These are phyloP conservation scores for Albatrellus ellisii DNA, from an alignment of 768 basidiomycete species.

Conservation along the genomic window DNA sequence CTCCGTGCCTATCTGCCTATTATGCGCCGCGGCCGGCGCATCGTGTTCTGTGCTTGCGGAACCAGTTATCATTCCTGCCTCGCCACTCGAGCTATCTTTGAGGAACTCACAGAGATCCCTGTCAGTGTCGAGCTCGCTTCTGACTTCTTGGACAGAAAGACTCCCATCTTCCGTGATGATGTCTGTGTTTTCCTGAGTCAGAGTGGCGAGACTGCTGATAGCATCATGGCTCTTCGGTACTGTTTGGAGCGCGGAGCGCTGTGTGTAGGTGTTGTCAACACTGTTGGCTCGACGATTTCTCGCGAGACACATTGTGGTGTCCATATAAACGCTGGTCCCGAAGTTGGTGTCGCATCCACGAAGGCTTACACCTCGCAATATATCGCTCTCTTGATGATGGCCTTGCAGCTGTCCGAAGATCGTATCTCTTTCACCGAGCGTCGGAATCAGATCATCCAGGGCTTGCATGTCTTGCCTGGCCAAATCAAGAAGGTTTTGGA, in stretches of 20 bases:
- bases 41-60: constrained; percentile 97
- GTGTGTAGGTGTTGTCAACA: constrained; percentile 96
- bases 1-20: constrained; percentile 91
- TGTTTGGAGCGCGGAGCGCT: constrained; percentile 95
- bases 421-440: constrained; percentile 87
- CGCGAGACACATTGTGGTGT: constrained; percentile 99
- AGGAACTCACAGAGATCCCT: constrained; percentile 97
- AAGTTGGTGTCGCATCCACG: constrained; percentile 98
- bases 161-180: constrained; percentile 98
- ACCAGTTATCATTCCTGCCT: constrained; percentile 97
- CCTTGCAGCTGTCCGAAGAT: constrained; percentile 96
- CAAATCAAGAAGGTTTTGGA: constrained; percentile 84
- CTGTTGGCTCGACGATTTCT: constrained; percentile 94
- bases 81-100: constrained; percentile 95
- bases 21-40: constrained; percentile 87
- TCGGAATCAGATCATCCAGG: constrained; percentile 86
- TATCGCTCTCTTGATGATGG: constrained; percentile 96
- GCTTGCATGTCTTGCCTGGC: constrained; percentile 77
- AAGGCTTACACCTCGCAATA: constrained; percentile 99
- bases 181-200: constrained; percentile 94
- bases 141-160: constrained; percentile 98
- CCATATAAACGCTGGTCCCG: constrained; percentile 97
- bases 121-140: constrained; percentile 94
- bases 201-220: constrained; percentile 98
- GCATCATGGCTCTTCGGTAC: constrained; percentile 90